Conservation (phyloP, 305 asterid genomes). For the Fraxinus angustifolia region DNA sequence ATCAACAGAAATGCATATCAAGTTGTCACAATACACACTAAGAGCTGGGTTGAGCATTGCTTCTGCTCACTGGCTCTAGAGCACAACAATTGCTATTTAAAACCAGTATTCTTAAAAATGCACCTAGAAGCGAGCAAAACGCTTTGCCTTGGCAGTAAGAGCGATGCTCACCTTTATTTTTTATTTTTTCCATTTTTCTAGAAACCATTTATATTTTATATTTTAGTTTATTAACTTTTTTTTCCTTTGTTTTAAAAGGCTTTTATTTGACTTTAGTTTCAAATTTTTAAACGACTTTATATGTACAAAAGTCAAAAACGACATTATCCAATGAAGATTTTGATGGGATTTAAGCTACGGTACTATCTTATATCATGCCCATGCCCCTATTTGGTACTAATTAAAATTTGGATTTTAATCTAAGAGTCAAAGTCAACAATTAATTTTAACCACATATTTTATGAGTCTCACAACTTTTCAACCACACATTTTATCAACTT, state of each 20-base stretch:
- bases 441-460: not conserved
- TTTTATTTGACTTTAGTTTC: not conserved
- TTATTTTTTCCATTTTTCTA: not conserved
- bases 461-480: not conserved
- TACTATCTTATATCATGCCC: not conserved
- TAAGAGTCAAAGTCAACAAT: not conserved
- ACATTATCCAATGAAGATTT: not conserved
- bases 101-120: not conserved
- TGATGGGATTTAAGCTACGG: not conserved
- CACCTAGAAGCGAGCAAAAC: not conserved
- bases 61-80: not conserved
- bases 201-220: not conserved
- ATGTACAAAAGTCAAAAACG: not conserved
- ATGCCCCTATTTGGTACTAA: not conserved
- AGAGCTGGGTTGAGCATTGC: not conserved
- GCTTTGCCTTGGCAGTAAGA: too few species aligned
- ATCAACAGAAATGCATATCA: not conserved
- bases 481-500: not conserved
- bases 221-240: not conserved
- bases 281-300: not conserved
- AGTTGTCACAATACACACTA: not conserved
- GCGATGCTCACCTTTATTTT: not conserved
- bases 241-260: not conserved
- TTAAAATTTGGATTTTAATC: not conserved
- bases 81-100: not conserved